Conservation (phyloP, 306 rosid genomes). For the Vachellia pachyceras region DNA sequence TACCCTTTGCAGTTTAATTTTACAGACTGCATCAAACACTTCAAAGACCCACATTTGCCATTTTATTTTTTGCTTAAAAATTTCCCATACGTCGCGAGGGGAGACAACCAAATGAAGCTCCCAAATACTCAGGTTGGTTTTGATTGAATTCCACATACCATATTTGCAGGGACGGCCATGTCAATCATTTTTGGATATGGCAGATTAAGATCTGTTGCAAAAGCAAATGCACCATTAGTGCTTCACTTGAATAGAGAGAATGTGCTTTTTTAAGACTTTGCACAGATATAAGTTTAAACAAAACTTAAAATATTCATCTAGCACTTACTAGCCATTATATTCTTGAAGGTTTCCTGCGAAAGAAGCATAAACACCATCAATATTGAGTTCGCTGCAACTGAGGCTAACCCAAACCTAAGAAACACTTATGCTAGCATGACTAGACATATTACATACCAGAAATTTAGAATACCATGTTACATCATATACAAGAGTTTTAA, state of each 20-base stretch:
- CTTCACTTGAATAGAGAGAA: neutral
- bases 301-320: slow-evolving; percentile 4
- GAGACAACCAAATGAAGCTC: slow-evolving; percentile 15
- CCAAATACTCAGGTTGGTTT: slow-evolving; percentile 33
- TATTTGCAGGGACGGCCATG: slow-evolving; percentile 84
- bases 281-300: slow-evolving; percentile 12
- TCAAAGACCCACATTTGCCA: slow-evolving; percentile 7
- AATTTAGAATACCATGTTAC: neutral
- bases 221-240: slow-evolving; percentile 21
- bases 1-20: neutral
- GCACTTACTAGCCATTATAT: slow-evolving; percentile 88
- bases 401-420: slow-evolving; percentile 28
- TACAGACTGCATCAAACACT: neutral
- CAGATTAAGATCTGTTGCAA: slow-evolving; percentile 78
- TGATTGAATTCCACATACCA: slow-evolving; percentile 89
- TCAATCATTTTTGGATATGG: slow-evolving; percentile 94
- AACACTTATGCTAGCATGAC: neutral
- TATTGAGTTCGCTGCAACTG: slow-evolving; percentile 28
- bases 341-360: slow-evolving; percentile 81
- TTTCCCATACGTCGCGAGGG: neutral
- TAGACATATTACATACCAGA: neutral
- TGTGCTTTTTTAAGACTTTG: neutral
- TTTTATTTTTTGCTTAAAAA: slow-evolving; percentile 32
- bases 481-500: neutral
- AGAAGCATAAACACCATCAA: slow-evolving; percentile 33